phyloP scores from a whole-genome alignment of 768 basidiomycete species.

The Xanthoconium stramineum region DNA sequence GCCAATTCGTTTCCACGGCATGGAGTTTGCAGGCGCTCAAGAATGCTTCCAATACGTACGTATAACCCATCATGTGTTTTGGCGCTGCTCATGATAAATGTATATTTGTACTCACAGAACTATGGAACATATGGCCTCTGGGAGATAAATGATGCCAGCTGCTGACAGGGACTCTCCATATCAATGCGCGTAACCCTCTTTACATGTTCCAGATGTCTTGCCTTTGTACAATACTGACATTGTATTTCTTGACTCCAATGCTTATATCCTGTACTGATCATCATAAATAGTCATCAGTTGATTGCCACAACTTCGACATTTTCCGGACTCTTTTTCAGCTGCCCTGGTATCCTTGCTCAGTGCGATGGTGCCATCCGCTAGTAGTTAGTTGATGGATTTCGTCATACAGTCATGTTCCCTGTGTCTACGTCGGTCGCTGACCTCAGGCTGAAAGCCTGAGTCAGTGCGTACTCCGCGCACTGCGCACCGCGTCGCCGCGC shows the following conservation, averaged over 20 bases:
- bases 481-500: too few species aligned
- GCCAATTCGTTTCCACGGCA: constrained; percentile 21
- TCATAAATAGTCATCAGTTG: background rate
- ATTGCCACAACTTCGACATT: background rate
- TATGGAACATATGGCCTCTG: constrained; percentile 21
- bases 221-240: too few species aligned
- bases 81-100: background rate
- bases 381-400: too few species aligned
- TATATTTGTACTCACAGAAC: background rate
- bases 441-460: background rate
- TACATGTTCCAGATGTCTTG: too few species aligned
- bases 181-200: background rate
- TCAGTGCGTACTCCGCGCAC: background rate
- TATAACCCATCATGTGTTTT: background rate
- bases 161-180: background rate
- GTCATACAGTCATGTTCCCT: too few species aligned
- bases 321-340: too few species aligned
- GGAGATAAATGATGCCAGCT: constrained; percentile 21
- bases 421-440: too few species aligned
- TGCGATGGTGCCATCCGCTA: too few species aligned
- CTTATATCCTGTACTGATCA: background rate
- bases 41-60: constrained; percentile 18
- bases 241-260: background rate
- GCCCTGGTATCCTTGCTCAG: too few species aligned
- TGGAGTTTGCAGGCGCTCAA: constrained; percentile 28